phyloP scores from a whole-genome alignment of 768 basidiomycete genomes.

The Mycena latifolia region DNA sequence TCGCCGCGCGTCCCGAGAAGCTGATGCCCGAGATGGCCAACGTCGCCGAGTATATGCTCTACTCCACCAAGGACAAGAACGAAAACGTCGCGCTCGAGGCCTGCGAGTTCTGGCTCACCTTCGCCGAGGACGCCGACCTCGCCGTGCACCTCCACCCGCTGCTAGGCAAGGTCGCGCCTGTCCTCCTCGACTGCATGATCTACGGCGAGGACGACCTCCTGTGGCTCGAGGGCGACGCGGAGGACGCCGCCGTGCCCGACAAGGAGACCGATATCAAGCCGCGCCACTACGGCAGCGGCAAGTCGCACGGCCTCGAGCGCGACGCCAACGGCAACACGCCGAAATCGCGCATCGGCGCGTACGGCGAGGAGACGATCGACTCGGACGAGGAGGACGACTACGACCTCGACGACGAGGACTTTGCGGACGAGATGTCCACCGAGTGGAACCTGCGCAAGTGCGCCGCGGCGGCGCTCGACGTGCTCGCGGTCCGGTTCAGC shows the following conservation, averaged over 20 bases:
- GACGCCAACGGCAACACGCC: constrained; percentile 62
- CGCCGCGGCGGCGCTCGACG: constrained; percentile 96
- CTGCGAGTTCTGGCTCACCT: constrained; percentile 99
- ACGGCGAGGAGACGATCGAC: constrained; percentile 85
- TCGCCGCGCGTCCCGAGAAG: constrained; percentile 94
- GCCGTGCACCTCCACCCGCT: constrained; percentile 87
- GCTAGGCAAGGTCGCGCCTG: constrained; percentile 92
- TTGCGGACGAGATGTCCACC: constrained; percentile 96
- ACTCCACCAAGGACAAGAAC: constrained; percentile 97
- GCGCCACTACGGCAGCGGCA: constrained; percentile 83
- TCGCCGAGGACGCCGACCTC: constrained; percentile 94
- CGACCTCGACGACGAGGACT: constrained; percentile 89
- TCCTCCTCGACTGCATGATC: constrained; percentile 96
- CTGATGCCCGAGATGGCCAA: constrained; percentile 96
- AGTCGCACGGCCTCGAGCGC: constrained; percentile 87
- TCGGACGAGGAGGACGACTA: constrained; percentile 92
- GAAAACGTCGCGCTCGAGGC: constrained; percentile 97
- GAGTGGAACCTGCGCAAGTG: constrained; percentile 99
- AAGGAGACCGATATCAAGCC: constrained; percentile 98
- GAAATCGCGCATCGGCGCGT: constrained; percentile 68
- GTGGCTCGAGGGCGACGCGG: constrained; percentile 92
- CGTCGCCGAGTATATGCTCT: constrained; percentile 99
- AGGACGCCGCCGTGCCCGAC: constrained; percentile 92
- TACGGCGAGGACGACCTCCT: constrained; percentile 97
- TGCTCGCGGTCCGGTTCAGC: constrained; percentile 93